Base-by-base conservation (phyloP, 345 rosid genomes). In the Bruguiera sexangula region DNA sequence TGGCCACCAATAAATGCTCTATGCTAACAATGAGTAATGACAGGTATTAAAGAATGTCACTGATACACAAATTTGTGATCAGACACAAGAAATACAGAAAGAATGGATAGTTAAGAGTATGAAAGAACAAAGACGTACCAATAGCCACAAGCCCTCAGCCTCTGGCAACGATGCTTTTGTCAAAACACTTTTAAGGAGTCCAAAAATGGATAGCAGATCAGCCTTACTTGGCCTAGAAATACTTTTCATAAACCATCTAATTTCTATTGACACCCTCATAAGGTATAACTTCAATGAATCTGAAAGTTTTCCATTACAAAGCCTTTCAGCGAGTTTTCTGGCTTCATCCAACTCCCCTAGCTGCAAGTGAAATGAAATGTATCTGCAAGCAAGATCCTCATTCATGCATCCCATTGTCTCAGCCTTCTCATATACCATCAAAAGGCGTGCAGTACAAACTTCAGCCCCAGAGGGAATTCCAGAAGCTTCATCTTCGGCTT, bases 141-240 rank as follows among this genome's bases (percentile, higher is more conserved):
- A 78, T 30, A 75, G 69, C 99, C 99, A 95, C 81, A 92, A 77
- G 80, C 84, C 81, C 79, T 86, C 93, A 56, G 97, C 86, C 81
- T 88, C 84, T 21, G 87, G 69, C 53, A 84, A 58, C 10, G 91
- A 59, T 67, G 76, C 80, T 74, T 81, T 88, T 6, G 69, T 74
- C 79, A 92, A 74, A 66, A 79, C 82, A 24, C 74, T 77, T 66
- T 70, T 74, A 46, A 90, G 67, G 60, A 92, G 88, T 67, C 73
- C 84, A 73, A 92, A 87, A 27, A 78, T 54, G 43, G 85, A 74
- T 18, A 32, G 75, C 73, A 84, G 54, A 43, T 90, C 95, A 77
- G 71, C 81, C 43, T 86, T 81, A 56, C 72, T 86, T 50, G 82
- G 72, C 58, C 78, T 46, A 34, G 71, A 43, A 52, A 79, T 62